Conservation (phyloP, 768 basidiomycete species). For the Lanmaoa pseudosensibilis region DNA sequence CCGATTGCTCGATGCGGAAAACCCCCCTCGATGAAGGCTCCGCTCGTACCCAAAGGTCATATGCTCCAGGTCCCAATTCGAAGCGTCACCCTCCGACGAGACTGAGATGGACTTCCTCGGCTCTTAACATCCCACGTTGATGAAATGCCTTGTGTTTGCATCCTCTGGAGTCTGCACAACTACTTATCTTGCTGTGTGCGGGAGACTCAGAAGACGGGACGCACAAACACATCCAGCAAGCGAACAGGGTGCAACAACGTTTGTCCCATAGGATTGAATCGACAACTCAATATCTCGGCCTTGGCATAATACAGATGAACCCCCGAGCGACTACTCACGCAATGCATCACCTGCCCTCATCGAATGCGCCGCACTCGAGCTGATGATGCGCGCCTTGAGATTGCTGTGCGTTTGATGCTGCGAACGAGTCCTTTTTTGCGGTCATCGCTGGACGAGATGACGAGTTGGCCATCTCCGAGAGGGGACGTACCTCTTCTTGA, state of each 20-base stretch:
- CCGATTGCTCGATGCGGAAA: too few relatives aligned
- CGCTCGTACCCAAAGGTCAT: too few relatives aligned
- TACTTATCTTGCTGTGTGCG: too few relatives aligned
- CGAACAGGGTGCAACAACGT: slow-evolving; percentile 86
- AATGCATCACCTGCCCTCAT: slow-evolving; percentile 43
- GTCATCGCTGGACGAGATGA: too few relatives aligned
- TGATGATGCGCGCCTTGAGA: slow-evolving; percentile 92
- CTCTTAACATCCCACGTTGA: too few relatives aligned
- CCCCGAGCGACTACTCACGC: too few relatives aligned
- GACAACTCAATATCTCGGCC: slow-evolving; percentile 88
- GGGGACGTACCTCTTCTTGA: slow-evolving; percentile 71
- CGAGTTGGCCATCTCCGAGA: slow-evolving; percentile 49
- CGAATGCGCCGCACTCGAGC: slow-evolving; percentile 81
- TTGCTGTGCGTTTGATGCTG: slow-evolving; percentile 88
- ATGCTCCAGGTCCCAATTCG: too few relatives aligned
- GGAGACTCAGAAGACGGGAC: slow-evolving; percentile 35
- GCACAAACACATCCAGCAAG: slow-evolving; percentile 88
- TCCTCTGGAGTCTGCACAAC: too few relatives aligned
- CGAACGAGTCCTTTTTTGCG: slow-evolving; percentile 88
- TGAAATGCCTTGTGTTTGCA: too few relatives aligned
- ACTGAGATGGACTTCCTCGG: too few relatives aligned
- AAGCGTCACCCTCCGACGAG: too few relatives aligned
- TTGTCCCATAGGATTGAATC: slow-evolving; percentile 93
- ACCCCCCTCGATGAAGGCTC: too few relatives aligned
- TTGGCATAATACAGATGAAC: slow-evolving; percentile 22